These are phyloP conservation scores for Halocafeteria seosinensis DNA, from an alignment of 108 stramenopile species.

Conservation along the genomic window DNA sequence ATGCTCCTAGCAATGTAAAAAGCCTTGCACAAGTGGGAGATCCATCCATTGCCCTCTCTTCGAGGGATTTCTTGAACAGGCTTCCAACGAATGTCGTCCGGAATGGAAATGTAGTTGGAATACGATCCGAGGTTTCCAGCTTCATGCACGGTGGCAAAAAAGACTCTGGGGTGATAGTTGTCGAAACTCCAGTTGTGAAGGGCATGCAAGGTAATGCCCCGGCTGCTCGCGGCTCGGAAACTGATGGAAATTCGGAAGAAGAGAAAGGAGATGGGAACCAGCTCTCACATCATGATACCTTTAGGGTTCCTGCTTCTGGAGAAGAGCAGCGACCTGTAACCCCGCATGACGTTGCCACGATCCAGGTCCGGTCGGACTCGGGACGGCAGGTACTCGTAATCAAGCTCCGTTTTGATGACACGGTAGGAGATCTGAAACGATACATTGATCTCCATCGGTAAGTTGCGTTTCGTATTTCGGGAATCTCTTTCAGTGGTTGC, in stretches of 20 bases:
- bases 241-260: not conserved
- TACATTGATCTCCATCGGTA: not conserved
- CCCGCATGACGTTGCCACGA: not conserved
- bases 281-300: no score
- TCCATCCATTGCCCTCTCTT: not conserved
- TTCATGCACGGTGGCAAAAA: not conserved
- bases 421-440: not conserved
- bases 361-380: not conserved
- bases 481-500: no score
- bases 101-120: not conserved
- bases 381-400: not conserved
- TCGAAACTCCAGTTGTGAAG: not conserved
- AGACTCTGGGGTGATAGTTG: no score
- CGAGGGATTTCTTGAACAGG: not conserved
- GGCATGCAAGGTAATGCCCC: not conserved
- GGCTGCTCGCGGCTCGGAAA: not conserved
- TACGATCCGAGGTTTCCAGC: not conserved
- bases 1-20: not conserved
- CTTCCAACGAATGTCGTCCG: not conserved
- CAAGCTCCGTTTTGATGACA: constrained; percentile 5
- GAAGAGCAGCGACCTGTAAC: not conserved
- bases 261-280: not conserved
- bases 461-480: no score
- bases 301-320: no score
- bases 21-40: not conserved